phyloP scores from a whole-genome alignment of 805 yeast genomes.

The Isabelozyma gotoi region DNA sequence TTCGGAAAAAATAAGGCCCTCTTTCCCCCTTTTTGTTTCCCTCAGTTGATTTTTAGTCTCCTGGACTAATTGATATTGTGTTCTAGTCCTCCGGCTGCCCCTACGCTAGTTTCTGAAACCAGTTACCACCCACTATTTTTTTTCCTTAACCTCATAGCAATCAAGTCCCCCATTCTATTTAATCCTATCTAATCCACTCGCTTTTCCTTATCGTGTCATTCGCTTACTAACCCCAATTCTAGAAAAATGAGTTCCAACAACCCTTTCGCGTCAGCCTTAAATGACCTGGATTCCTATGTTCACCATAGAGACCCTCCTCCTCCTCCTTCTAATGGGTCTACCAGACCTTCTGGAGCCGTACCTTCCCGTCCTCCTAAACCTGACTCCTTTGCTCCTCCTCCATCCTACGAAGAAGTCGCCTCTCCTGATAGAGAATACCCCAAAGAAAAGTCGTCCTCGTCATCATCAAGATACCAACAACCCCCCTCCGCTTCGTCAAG shows the following conservation, averaged over 20 bases:
- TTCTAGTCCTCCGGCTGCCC: not conserved
- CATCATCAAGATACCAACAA: constrained; percentile 8
- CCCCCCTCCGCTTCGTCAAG: constrained; percentile 17
- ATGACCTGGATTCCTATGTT: constrained; percentile 34
- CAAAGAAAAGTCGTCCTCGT: constrained; percentile 51
- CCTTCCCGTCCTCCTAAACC: constrained; percentile 34
- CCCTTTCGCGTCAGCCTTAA: constrained; percentile 52
- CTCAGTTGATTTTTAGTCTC: too few species aligned
- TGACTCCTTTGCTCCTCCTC: constrained; percentile 45
- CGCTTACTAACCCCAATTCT: constrained; percentile 2
- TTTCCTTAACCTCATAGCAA: not conserved
- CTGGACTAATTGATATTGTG: not conserved
- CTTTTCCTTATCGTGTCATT: too few species aligned
- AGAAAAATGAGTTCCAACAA: constrained; percentile 47
- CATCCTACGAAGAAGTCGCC: constrained; percentile 70
- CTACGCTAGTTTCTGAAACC: not conserved
- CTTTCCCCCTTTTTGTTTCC: not conserved
- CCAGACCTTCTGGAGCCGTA: constrained; percentile 9
- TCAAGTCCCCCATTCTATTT: not conserved
- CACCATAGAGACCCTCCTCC: constrained; percentile 40
- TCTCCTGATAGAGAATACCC: constrained; percentile 53
- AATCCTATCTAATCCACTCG: not conserved
- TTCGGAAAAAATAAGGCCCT: not conserved
- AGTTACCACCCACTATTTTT: not conserved
- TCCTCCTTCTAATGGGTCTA: constrained; percentile 6